Base-by-base conservation (phyloP, 1,284 basidiomycete species). In the Ceratobasidium theobromae region DNA sequence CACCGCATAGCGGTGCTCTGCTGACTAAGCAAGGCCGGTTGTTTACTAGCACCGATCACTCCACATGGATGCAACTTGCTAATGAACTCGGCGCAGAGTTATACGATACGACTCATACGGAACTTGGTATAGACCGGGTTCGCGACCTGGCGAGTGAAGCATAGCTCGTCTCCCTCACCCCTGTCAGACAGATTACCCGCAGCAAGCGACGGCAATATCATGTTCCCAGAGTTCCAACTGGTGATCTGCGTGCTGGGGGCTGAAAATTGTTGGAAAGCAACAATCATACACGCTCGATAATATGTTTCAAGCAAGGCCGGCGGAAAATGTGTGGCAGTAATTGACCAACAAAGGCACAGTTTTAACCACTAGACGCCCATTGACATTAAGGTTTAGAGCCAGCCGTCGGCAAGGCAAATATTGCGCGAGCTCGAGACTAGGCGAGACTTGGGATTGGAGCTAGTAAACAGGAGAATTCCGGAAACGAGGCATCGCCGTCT, bases 341-440 rank as follows among this genome's bases (percentile, higher is more conserved):
- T 60, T 28, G 28, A 49, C 43, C 57, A 60, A 49, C 32, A 30
- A 45, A 27, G n/a, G 41, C 18, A 2, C 57, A 25, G 30, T 23
- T 11, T 6, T n/a, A 23, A 32, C 6, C 5, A 11, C 27, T 25
- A 60, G 45, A 18, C 57, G 57, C 57, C 57, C 57, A 27, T 49
- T 14, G 45, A 48, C 8, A 49, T 25, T 28, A 35, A 60, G 23
- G 57, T 60, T 60, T 45, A 49, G 8, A 49, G 45, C 28, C 54
- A 57, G 54, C 21, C 54, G 57, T 60, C 57, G 57, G 57, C 57
- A 32, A 33, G 4, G 46, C 18, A 48, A 60, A 60, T 38, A 49
- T n/a, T 49, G 30, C 38, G 28, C 40, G 41, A 5, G 41, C 53
- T 54, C 53, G 33, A 54, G 53, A 28, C 54, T 38, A n/a, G n/a